phyloP scores from a whole-genome alignment of 805 yeast species.

The Yarrowia hollandica region DNA sequence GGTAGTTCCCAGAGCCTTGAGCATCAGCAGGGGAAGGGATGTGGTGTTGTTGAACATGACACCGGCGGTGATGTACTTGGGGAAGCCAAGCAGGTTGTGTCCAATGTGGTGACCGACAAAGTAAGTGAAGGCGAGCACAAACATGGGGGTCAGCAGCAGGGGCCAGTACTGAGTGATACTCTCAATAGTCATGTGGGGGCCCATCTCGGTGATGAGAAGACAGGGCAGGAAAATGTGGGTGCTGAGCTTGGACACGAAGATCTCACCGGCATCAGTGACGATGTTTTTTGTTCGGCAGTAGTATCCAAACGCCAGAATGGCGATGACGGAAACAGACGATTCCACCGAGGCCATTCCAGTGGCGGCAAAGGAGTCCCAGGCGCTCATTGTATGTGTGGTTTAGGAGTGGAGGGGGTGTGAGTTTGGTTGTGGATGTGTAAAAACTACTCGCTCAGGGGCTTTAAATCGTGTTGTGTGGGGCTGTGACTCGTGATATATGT shows the following conservation, averaged over 20 bases:
- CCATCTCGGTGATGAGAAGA: constrained; percentile 34
- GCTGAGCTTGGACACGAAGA: constrained; percentile 31
- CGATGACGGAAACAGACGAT: constrained; percentile 33
- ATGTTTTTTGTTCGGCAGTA: constrained; percentile 26
- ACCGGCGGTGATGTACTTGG: constrained; percentile 33
- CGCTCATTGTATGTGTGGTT: constrained; percentile 3
- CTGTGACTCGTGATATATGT: not conserved
- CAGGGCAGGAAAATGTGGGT: constrained; percentile 33
- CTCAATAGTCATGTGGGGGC: constrained; percentile 32
- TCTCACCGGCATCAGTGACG: constrained; percentile 24
- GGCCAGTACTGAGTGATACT: constrained; percentile 33
- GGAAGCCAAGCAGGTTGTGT: constrained; percentile 30
- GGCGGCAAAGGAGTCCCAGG: constrained; percentile 11
- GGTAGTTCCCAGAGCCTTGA: constrained; percentile 31
- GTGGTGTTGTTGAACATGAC: constrained; percentile 34
- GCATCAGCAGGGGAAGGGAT: constrained; percentile 32
- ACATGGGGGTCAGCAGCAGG: constrained; percentile 30
- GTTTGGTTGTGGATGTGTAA: not conserved
- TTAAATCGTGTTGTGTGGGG: too few relatives aligned
- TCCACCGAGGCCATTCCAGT: constrained; percentile 30
- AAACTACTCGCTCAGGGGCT: too few relatives aligned
- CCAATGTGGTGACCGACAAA: constrained; percentile 30
- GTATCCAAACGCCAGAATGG: constrained; percentile 33
- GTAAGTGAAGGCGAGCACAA: constrained; percentile 27
- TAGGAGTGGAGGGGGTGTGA: not conserved